Percentiles rank a stretch among this genome's conserved stretches.
phyloP scores from a whole-genome alignment of 139 green algal species.

The Klebsormidium nitens region DNA sequence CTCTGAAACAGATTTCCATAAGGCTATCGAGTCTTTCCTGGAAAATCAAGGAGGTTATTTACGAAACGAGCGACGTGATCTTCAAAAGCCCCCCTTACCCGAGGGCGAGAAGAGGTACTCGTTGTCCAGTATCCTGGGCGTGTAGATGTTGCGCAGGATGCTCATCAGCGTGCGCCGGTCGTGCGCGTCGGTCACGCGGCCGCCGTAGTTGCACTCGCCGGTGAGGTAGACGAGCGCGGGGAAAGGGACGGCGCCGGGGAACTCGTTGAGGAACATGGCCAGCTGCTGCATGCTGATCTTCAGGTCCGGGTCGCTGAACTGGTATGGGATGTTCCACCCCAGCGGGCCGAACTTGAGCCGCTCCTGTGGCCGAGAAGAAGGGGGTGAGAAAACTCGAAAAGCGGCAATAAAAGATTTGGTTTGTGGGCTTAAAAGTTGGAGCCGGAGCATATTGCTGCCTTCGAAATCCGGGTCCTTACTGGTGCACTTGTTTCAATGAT shows the following conservation, averaged over 20 bases:
- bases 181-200: slow-evolving; percentile 68
- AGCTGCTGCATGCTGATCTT: slow-evolving; percentile 64
- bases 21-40: too few species aligned
- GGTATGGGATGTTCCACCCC: slow-evolving; percentile 76
- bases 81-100: too few species aligned
- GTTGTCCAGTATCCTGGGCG: slow-evolving; percentile 39
- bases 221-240: slow-evolving; percentile 55
- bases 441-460: neutral
- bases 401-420: slow-evolving; percentile 43
- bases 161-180: slow-evolving; percentile 61
- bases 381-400: slow-evolving; percentile 56
- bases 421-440: too few species aligned
- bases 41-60: too few species aligned
- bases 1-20: too few species aligned
- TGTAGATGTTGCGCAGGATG: slow-evolving; percentile 59
- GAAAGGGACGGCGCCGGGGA: slow-evolving; percentile 44
- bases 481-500: too few species aligned
- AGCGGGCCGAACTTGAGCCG: slow-evolving; percentile 70
- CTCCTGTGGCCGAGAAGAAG: slow-evolving; percentile 62
- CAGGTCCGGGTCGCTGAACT: slow-evolving; percentile 64
- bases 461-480: neutral
- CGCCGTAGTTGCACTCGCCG: slow-evolving; percentile 76
- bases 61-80: too few species aligned
- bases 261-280: slow-evolving; percentile 70
- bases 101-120: slow-evolving; percentile 53